Conservation (phyloP, 2,329 filamentous ascomycete genomes). For the Sporothrix mexicana region DNA sequence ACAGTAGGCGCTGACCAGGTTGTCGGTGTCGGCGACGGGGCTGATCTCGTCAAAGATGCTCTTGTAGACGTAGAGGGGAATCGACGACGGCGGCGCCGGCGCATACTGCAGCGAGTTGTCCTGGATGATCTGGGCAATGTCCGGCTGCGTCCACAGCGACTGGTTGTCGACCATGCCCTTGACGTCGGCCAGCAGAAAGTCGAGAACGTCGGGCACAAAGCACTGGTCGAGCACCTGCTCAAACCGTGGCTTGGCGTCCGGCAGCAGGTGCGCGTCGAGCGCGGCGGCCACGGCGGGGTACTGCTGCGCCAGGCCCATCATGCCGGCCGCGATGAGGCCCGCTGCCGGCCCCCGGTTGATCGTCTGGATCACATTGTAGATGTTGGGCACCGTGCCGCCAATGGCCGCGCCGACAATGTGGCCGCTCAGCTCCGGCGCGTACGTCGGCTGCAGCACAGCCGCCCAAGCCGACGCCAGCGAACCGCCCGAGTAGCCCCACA, state of each 20-base stretch:
- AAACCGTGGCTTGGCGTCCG: slow-evolving; percentile 38
- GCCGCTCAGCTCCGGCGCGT: slow-evolving; percentile 53
- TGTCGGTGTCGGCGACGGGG: slow-evolving; percentile 32
- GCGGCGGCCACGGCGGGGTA: slow-evolving; percentile 11
- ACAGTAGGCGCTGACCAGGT: slow-evolving; percentile 29
- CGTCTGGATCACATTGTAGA: slow-evolving; percentile 47
- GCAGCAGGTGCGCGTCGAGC: slow-evolving; percentile 30
- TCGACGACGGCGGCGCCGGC: slow-evolving; percentile 36
- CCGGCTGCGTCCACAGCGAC: slow-evolving; percentile 31
- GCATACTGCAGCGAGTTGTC: slow-evolving; percentile 39
- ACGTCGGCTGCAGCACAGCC: slow-evolving; percentile 51
- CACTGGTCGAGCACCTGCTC: slow-evolving; percentile 43
- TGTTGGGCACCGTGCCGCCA: slow-evolving; percentile 52
- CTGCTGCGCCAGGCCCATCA: slow-evolving; percentile 36
- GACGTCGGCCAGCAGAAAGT: slow-evolving; percentile 39
- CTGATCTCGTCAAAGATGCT: slow-evolving; percentile 49
- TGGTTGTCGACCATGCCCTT: slow-evolving; percentile 36
- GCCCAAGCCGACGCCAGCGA: slow-evolving; percentile 55
- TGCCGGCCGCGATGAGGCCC: slow-evolving; percentile 41
- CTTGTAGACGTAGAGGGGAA: slow-evolving; percentile 56
- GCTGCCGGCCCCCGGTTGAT: slow-evolving; percentile 43
- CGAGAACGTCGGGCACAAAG: slow-evolving; percentile 49
- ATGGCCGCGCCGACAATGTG: slow-evolving; percentile 44
- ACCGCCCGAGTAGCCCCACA: slow-evolving; percentile 62
- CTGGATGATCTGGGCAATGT: slow-evolving; percentile 41